A percentile compares a stretch with the other conserved stretches of the same genome.
These are phyloP conservation scores for Phellinidium pouzarii DNA, from an alignment of 1,284 basidiomycete species.

Conservation along the genomic window DNA sequence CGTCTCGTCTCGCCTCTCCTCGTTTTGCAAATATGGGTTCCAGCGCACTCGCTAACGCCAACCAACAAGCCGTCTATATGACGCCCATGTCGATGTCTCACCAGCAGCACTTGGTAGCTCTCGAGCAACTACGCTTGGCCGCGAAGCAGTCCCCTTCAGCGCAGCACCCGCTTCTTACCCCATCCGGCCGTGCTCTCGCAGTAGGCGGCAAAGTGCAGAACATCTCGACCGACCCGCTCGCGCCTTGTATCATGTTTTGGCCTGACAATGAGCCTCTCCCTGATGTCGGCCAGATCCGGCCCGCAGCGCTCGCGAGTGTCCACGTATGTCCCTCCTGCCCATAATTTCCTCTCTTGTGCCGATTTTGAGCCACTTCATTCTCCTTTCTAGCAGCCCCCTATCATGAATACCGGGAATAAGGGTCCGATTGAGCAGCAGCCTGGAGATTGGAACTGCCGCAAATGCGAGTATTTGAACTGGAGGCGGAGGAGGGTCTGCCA, in stretches of 20 bases:
- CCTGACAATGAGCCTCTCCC: slow-evolving; percentile 79
- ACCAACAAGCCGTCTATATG: slow-evolving; percentile 7
- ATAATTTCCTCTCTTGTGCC: background rate
- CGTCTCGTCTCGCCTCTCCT: slow-evolving; percentile 29
- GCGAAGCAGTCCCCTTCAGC: slow-evolving; percentile 30
- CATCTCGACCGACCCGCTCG: slow-evolving; percentile 58
- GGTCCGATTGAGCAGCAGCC: slow-evolving; percentile 83
- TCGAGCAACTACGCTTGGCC: slow-evolving; percentile 12
- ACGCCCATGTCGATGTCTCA: slow-evolving; percentile 1
- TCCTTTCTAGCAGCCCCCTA: slow-evolving; percentile 59
- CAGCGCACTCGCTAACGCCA: slow-evolving; percentile 3
- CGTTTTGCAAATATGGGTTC: slow-evolving; percentile 22
- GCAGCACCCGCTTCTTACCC: slow-evolving; percentile 64
- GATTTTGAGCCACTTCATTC: background rate
- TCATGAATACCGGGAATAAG: slow-evolving; percentile 83
- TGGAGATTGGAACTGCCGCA: slow-evolving; percentile 85
- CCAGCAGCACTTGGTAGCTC: slow-evolving; percentile 8
- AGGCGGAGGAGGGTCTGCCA: slow-evolving; percentile 81
- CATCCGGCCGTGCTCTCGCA: slow-evolving; percentile 67
- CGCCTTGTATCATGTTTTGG: slow-evolving; percentile 79
- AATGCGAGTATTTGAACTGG: slow-evolving; percentile 84
- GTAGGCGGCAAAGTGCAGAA: slow-evolving; percentile 71
- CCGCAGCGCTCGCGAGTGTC: slow-evolving; percentile 43
- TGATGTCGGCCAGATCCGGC: slow-evolving; percentile 68
- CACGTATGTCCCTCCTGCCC: slow-evolving; percentile 37